A percentile compares a stretch with the other conserved stretches of the same genome.
These are phyloP conservation scores for Eucalyptus erythrocorys DNA, from an alignment of 345 rosid genomes.

Conservation along the genomic window DNA sequence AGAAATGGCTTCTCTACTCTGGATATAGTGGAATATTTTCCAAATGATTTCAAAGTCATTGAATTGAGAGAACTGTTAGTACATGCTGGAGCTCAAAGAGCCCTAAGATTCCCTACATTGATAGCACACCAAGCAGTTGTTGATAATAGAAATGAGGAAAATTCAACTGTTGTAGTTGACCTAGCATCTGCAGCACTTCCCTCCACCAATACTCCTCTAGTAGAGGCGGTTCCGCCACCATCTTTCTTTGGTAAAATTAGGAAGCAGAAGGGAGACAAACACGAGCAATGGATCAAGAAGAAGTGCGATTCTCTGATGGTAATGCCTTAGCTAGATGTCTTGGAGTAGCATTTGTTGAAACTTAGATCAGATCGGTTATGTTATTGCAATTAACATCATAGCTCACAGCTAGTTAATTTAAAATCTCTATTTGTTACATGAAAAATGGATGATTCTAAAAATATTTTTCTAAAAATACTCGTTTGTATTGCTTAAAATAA, in stretches of 20 bases:
- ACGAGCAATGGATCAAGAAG: rapidly evolving
- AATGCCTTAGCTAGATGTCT: too few species aligned
- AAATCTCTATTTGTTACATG: rapidly evolving
- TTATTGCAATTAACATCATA: too few species aligned
- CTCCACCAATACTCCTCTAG: too few species aligned
- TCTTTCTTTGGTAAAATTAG: rapidly evolving
- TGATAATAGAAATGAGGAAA: too few species aligned
- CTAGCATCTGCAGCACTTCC: too few species aligned
- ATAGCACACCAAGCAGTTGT: not conserved
- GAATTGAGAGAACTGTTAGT: not conserved
- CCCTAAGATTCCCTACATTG: not conserved
- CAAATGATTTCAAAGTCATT: not conserved
- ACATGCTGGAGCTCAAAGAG: not conserved
- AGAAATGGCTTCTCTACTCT: not conserved
- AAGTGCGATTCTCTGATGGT: rapidly evolving
- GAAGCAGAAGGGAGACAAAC: too few species aligned
- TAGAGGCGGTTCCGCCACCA: rapidly evolving
- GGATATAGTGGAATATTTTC: not conserved
- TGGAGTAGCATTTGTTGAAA: too few species aligned
- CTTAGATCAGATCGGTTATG: too few species aligned
- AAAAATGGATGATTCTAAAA: too few species aligned
- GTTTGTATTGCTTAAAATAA: rapidly evolving
- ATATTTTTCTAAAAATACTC: too few species aligned
- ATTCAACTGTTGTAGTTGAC: too few species aligned
- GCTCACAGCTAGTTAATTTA: rapidly evolving